Evolutionary conservation across 2,329 filamentous ascomycete genomes (phyloP).

Genomic region (Harringtonia lauricola): DNA sequence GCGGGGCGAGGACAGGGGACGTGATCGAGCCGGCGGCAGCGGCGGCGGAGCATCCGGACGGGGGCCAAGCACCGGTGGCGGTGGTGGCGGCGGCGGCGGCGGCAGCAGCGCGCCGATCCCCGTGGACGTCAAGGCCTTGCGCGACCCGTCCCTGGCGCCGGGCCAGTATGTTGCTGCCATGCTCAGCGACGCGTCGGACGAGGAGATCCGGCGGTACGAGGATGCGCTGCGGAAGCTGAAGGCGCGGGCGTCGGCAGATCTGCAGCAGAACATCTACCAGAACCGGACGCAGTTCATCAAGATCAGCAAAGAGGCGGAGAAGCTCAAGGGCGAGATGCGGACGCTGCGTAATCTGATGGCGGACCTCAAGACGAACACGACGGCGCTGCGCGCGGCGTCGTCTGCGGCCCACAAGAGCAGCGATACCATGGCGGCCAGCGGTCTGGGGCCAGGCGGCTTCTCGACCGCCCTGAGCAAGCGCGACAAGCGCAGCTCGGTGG

Average conservation of each 20-base stretch:
- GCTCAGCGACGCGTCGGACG: conserved; percentile 75
- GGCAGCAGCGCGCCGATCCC: conserved; percentile 36
- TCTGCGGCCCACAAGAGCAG: conserved; percentile 27
- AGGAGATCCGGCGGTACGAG: conserved; percentile 77
- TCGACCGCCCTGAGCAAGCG: conserved; percentile 49
- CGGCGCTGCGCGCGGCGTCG: conserved; percentile 50
- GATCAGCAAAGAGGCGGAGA: conserved; percentile 97
- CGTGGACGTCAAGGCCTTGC: conserved; percentile 67
- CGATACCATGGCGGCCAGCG: neutral
- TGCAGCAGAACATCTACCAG: conserved; percentile 93
- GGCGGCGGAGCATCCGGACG: neutral
- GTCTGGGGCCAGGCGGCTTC: conserved; percentile 20
- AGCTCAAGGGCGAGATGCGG: conserved; percentile 92
- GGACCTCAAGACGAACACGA: conserved; percentile 73
- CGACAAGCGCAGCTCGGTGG: conserved; percentile 84
- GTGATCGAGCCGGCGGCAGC: neutral
- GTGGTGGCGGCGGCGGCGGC: neutral
- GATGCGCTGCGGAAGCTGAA: conserved; percentile 65
- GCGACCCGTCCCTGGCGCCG: conserved; percentile 66
- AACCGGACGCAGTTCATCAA: conserved; percentile 98
- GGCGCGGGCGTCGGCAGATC: conserved; percentile 64
- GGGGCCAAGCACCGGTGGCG: neutral
- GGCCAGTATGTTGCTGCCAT: conserved; percentile 69
- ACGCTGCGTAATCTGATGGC: conserved; percentile 83
- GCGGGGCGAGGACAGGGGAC: conserved; percentile 22